Evolutionary conservation across 1,139 yeast genomes (phyloP).

Genomic region (Kodamaea anthophila): DNA sequence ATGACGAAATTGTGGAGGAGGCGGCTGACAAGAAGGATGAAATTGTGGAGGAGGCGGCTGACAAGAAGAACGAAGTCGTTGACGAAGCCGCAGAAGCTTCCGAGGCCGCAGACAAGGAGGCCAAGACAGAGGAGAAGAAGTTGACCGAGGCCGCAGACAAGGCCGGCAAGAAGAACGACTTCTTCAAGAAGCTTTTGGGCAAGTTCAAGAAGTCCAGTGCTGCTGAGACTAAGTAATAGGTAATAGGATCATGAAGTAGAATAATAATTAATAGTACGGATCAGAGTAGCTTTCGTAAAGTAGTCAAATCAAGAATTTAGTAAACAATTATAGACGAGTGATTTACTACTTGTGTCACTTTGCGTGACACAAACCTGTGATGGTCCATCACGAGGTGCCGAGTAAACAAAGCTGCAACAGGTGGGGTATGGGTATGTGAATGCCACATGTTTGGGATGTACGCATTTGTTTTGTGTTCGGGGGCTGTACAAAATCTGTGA

Average conservation of each 20-base stretch:
- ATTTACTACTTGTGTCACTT: too few species aligned
- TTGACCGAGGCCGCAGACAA: slow-evolving; percentile 22
- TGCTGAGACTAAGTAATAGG: slow-evolving; percentile 7
- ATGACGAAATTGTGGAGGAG: slow-evolving; percentile 11
- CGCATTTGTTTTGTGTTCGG: too few species aligned
- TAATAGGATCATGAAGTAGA: too few species aligned
- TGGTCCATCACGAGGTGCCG: too few species aligned
- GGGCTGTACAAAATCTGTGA: too few species aligned
- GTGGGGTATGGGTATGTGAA: too few species aligned
- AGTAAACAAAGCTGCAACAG: too few species aligned
- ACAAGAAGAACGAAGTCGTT: slow-evolving; percentile 7
- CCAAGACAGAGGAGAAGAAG: slow-evolving; percentile 26
- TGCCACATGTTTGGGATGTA: too few species aligned
- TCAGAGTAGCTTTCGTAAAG: too few species aligned
- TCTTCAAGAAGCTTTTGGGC: slow-evolving; percentile 44
- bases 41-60: slow-evolving; percentile 5
- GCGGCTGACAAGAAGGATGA: slow-evolving; percentile 9
- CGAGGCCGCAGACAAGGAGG: slow-evolving; percentile 10
- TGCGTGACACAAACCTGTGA: too few species aligned
- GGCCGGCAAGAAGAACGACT: slow-evolving; percentile 41
- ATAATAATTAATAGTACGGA: not conserved
- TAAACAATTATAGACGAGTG: too few species aligned
- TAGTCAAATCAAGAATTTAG: too few species aligned
- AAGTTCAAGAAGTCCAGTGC: slow-evolving; percentile 41
- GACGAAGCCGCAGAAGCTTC: slow-evolving; percentile 11